Conservation (phyloP, 2,329 filamentous ascomycete genomes). For the Aspergillus sp. region DNA sequence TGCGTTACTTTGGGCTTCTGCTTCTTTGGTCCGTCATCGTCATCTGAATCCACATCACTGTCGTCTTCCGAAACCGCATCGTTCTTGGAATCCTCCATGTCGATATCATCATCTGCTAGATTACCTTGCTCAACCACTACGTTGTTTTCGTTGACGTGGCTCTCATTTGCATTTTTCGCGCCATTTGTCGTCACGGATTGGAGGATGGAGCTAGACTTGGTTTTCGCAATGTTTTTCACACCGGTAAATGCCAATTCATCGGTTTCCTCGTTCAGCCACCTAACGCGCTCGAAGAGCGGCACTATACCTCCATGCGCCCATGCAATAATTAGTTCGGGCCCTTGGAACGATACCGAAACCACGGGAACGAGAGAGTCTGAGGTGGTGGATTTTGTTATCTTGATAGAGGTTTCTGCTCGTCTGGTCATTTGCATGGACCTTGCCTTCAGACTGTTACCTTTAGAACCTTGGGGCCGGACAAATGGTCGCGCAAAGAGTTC, state of each 20-base stretch:
- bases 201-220: slow-evolving; percentile 44
- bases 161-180: slow-evolving; percentile 50
- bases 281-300: slow-evolving; percentile 50
- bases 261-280: slow-evolving; percentile 46
- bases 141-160: slow-evolving; percentile 58
- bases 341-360: slow-evolving; percentile 46
- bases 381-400: slow-evolving; percentile 44
- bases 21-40: slow-evolving; percentile 21
- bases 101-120: slow-evolving; percentile 45
- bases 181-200: slow-evolving; percentile 54
- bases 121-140: slow-evolving; percentile 53
- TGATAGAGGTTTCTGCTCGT: slow-evolving; percentile 46
- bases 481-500: slow-evolving; percentile 54
- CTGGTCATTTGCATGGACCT: slow-evolving; percentile 46
- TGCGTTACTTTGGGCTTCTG: slow-evolving; percentile 18
- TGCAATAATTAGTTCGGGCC: slow-evolving; percentile 46
- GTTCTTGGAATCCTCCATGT: slow-evolving; percentile 41
- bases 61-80: slow-evolving; percentile 32
- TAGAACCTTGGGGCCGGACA: slow-evolving; percentile 29
- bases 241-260: slow-evolving; percentile 47
- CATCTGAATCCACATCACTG: slow-evolving; percentile 23
- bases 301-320: slow-evolving; percentile 53
- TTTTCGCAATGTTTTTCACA: slow-evolving; percentile 44
- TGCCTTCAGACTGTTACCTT: slow-evolving; percentile 43
- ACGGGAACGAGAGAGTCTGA: slow-evolving; percentile 42